Conservation (phyloP, 208 protist genomes). For the Wallacemonas rigidus region DNA sequence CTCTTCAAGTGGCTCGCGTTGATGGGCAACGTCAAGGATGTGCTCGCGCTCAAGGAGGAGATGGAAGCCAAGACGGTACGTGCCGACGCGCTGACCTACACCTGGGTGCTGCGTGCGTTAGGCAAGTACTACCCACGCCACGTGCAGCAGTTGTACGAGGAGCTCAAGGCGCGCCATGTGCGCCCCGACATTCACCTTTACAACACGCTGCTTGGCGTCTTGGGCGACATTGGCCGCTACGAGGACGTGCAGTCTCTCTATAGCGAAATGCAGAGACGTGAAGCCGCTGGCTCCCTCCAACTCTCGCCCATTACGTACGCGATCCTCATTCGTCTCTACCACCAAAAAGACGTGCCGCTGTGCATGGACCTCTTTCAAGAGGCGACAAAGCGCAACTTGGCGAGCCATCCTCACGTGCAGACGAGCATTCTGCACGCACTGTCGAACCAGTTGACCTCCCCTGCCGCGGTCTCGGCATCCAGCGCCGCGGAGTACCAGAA, state of each 20-base stretch:
- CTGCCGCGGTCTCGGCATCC: neutral
- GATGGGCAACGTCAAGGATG: constrained; percentile 88
- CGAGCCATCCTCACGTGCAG: constrained; percentile 80
- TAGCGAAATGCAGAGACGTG: constrained; percentile 64
- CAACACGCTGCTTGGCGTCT: constrained; percentile 82
- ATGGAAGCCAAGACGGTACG: constrained; percentile 59
- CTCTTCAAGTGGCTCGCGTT: constrained; percentile 87
- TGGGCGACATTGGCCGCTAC: constrained; percentile 65
- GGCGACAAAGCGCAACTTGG: constrained; percentile 61
- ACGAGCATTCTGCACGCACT: constrained; percentile 77
- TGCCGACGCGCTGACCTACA: constrained; percentile 73
- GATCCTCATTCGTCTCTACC: constrained; percentile 74
- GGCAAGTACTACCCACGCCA: constrained; percentile 89
- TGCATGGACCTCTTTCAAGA: constrained; percentile 61
- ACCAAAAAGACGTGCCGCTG: constrained; percentile 39
- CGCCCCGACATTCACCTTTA: constrained; percentile 79
- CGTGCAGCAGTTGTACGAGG: constrained; percentile 67
- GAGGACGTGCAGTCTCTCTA: constrained; percentile 56
- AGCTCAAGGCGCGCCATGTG: constrained; percentile 56
- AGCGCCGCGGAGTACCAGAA: constrained; percentile 14
- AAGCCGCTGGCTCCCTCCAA: constrained; percentile 78
- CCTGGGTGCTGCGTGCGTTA: constrained; percentile 75
- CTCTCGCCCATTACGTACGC: constrained; percentile 75
- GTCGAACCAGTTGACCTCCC: constrained; percentile 23
- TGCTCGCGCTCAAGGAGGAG: constrained; percentile 62